Evolutionary conservation across 1,284 basidiomycete species (phyloP), one percentile per base, ranked within the genome.

Genomic region (Inonotus hispidus): DNA sequence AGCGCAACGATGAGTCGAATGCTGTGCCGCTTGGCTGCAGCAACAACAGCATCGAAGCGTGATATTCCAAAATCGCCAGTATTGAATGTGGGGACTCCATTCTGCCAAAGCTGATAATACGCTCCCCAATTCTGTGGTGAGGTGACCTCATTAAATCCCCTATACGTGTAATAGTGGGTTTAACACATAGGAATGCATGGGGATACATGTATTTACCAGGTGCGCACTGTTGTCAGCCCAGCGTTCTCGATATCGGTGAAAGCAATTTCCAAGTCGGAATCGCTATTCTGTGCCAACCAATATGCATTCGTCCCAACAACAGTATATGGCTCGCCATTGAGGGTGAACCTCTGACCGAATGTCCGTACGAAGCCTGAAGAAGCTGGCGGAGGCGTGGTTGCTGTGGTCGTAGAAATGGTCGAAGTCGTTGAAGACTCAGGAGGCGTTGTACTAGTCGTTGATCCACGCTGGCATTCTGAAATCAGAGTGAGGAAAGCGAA

Each of bases 101-200:
- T 79, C 16, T 73, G 73, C 82, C 82, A 85, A 55, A 74, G 74
- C 68, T 85, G 82, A 66, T 83, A 84, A 66, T 80, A 84, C 56
- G 76, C 74, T 1, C 82, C 82, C 35, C 58, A 66, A 37, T 61
- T 59, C 56, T 71, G 79, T 2, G 79, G 68, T 27, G 72, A 74
- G 4, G 83, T 85, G 4, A 84, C 83, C 59, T 87, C 84, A 68
- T 85, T 84, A 76, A 85, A 86, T 1, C 84, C 84, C 82, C 82
- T 59, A 43, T 14, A 21, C 5, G 14, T 32, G 32, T 32, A 8
- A 3, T 8, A 16, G 14, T 41, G 11, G 14, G 11, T 5, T 41
- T 13, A 41, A 41, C 4, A 4, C 4, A 41, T 19, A 41, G 4
- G 11, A 19, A 13, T 41, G 14, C 39, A 13, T 13, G 39, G 6